Conservation (phyloP, 2,329 filamentous ascomycete species). For the Trichoderma gracile region DNA sequence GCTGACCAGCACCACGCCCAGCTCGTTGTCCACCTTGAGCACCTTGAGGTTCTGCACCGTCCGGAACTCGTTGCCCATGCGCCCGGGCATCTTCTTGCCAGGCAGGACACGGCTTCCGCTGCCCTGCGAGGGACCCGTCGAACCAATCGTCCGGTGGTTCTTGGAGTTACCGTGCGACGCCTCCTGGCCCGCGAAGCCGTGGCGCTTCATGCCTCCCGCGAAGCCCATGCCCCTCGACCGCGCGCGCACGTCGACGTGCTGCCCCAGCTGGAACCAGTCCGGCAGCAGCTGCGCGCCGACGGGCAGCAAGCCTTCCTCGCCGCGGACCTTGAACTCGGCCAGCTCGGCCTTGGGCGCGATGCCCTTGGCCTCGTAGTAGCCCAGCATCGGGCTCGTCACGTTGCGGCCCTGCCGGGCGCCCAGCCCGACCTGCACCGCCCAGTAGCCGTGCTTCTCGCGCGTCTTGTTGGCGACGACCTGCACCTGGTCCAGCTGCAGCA, state of each 20-base stretch:
- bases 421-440: slow-evolving; percentile 84
- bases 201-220: slow-evolving; percentile 95
- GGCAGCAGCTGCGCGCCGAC: slow-evolving; percentile 76
- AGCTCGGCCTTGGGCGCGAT: slow-evolving; percentile 82
- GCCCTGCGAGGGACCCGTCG: slow-evolving; percentile 84
- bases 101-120: slow-evolving; percentile 89
- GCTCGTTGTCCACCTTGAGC: slow-evolving; percentile 80
- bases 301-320: slow-evolving; percentile 68
- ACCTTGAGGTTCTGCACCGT: slow-evolving; percentile 92
- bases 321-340: slow-evolving; percentile 82
- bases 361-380: slow-evolving; percentile 81
- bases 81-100: slow-evolving; percentile 96
- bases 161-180: slow-evolving; percentile 94
- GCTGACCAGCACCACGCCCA: slow-evolving; percentile 85
- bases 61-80: slow-evolving; percentile 87
- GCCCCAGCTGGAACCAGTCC: slow-evolving; percentile 88
- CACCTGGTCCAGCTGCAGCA: slow-evolving; percentile 89
- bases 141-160: slow-evolving; percentile 90
- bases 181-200: slow-evolving; percentile 85
- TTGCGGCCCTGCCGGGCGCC: slow-evolving; percentile 74
- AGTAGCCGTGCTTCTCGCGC: slow-evolving; percentile 79
- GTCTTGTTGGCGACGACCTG: slow-evolving; percentile 90
- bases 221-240: slow-evolving; percentile 88
- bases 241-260: slow-evolving; percentile 83
- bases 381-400: slow-evolving; percentile 77